Percentiles rank a stretch among this genome's conserved stretches.
phyloP scores from a whole-genome alignment of 257 asterid genomes.

The Nyctanthes arbortristis region DNA sequence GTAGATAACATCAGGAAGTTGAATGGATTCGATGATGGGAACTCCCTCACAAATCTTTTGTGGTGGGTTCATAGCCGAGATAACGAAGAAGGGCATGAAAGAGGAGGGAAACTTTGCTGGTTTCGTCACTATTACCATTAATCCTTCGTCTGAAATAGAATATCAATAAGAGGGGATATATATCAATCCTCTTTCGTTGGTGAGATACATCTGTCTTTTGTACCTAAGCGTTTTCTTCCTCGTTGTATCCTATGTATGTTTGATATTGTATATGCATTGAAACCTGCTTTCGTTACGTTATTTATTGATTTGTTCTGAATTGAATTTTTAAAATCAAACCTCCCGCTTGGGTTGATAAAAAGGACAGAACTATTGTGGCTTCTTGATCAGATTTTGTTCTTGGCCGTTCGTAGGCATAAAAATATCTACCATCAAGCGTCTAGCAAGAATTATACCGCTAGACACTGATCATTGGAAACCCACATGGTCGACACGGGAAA shows the following conservation, averaged over 20 bases:
- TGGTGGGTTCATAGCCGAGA: conserved; percentile 93
- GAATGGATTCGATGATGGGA: conserved; percentile 79
- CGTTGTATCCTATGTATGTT: neutral
- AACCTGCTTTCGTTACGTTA: too few relatives aligned
- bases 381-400: neutral
- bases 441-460: too few relatives aligned
- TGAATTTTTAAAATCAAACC: neutral
- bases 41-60: conserved; percentile 69
- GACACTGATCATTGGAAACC: too few relatives aligned
- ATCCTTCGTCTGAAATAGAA: conserved; percentile 3
- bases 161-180: neutral
- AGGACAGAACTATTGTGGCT: neutral
- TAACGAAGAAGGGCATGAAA: conserved; percentile 36
- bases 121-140: conserved; percentile 70
- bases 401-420: neutral
- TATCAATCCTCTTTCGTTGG: neutral
- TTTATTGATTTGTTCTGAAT: neutral
- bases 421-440: too few relatives aligned
- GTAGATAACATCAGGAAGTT: conserved; percentile 47
- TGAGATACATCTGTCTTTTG: neutral
- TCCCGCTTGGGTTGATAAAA: neutral
- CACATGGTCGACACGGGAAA: too few relatives aligned
- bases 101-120: conserved; percentile 58
- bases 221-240: neutral
- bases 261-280: neutral